Conservation (phyloP, 768 basidiomycete genomes). For the Mycena haematopus region DNA sequence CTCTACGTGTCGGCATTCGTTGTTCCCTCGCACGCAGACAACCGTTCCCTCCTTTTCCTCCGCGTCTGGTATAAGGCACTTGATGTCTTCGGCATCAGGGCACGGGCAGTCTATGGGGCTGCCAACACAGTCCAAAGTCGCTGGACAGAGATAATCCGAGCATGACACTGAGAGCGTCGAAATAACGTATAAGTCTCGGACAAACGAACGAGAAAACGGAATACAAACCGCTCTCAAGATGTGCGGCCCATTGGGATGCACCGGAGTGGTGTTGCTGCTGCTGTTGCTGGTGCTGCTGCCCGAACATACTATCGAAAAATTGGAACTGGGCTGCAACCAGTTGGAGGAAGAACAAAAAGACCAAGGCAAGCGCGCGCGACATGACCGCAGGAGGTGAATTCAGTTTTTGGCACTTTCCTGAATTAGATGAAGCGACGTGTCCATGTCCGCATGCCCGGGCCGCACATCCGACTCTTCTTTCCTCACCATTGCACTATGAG, state of each 20-base stretch:
- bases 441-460: neutral
- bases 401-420: neutral
- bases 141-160: slow-evolving; percentile 76
- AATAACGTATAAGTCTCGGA: neutral
- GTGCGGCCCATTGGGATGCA: slow-evolving; percentile 68
- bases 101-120: slow-evolving; percentile 77
- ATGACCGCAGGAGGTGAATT: neutral
- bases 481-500: no score
- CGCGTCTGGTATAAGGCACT: slow-evolving; percentile 74
- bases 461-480: no score
- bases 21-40: slow-evolving; percentile 72
- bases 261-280: slow-evolving; percentile 57
- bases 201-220: neutral
- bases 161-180: slow-evolving; percentile 83
- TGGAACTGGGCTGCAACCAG: slow-evolving; percentile 70
- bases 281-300: slow-evolving; percentile 66
- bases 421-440: slow-evolving; percentile 13
- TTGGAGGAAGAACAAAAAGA: slow-evolving; percentile 45
- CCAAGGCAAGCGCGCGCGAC: slow-evolving; percentile 24
- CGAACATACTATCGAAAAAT: slow-evolving; percentile 83
- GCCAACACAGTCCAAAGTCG: slow-evolving; percentile 72
- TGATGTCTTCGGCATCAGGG: slow-evolving; percentile 76
- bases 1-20: slow-evolving; percentile 69
- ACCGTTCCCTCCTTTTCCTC: slow-evolving; percentile 61
- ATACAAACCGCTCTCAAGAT: slow-evolving; percentile 66